Conservation (phyloP, 2,329 filamentous ascomycete genomes). For the Cyanodermella asteris region DNA sequence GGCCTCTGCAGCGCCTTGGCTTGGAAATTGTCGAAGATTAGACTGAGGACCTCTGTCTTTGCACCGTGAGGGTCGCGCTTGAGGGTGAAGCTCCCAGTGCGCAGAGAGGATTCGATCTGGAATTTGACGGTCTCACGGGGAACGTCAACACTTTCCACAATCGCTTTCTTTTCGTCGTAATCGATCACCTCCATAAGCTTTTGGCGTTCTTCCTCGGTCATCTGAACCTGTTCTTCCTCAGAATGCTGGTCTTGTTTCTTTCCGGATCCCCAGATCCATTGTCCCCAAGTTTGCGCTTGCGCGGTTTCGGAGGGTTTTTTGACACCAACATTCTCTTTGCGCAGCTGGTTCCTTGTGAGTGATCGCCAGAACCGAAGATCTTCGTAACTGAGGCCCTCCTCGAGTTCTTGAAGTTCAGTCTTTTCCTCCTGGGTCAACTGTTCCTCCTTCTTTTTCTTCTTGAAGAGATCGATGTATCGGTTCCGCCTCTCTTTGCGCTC, state of each 20-base stretch:
- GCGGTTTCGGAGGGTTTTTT: conserved; percentile 40
- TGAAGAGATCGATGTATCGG: conserved; percentile 84
- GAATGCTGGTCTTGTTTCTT: conserved; percentile 40
- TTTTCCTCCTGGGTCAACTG: conserved; percentile 45
- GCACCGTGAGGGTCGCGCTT: conserved; percentile 65
- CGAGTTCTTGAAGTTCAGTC: conserved; percentile 52
- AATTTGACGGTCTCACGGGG: conserved; percentile 84
- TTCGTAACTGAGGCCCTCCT: conserved; percentile 79
- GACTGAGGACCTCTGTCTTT: conserved; percentile 58
- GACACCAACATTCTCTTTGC: conserved; percentile 84
- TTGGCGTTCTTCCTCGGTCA: conserved; percentile 88
- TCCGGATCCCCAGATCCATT: conserved; percentile 68
- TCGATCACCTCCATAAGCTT: conserved; percentile 96
- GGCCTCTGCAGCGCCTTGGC: conserved; percentile 76
- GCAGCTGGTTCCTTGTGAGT: conserved; percentile 75
- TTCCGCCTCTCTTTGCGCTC: conserved; percentile 78
- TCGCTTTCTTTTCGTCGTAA: conserved; percentile 86
- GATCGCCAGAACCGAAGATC: conserved; percentile 96
- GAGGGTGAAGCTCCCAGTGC: conserved; percentile 86
- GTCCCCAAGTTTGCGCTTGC: conserved; percentile 61
- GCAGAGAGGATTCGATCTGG: conserved; percentile 78
- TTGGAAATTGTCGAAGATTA: conserved; percentile 88
- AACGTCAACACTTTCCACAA: conserved; percentile 70
- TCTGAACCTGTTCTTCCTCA: conserved; percentile 55
- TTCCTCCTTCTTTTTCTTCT: conserved; percentile 65